Evolutionary conservation across 179 eudicot genomes (phyloP).

Genomic region (Patellifolia procumbens): DNA sequence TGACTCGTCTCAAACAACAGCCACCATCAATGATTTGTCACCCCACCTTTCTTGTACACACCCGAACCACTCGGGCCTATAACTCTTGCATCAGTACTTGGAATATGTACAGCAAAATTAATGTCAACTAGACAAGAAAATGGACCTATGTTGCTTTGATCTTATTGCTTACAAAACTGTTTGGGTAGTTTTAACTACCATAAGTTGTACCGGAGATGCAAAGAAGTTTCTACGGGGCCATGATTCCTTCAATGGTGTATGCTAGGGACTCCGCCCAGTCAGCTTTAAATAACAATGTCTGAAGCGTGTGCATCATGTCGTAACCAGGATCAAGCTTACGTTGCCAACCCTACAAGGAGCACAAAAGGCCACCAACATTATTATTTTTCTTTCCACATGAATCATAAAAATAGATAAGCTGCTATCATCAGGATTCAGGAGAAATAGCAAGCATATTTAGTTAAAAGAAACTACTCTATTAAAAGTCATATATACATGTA

Average conservation of each 20-base stretch:
- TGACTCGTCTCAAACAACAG: background rate
- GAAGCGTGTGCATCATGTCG: constrained; percentile 67
- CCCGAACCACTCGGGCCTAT: background rate
- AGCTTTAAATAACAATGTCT: constrained; percentile 57
- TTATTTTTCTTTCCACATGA: background rate
- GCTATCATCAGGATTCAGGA: no score
- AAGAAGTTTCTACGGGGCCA: constrained; percentile 47
- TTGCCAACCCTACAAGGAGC: constrained; percentile 63
- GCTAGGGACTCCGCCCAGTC: constrained; percentile 71
- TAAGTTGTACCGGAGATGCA: background rate
- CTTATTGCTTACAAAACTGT: constrained; percentile 36
- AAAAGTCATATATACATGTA: no score
- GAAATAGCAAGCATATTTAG: no score
- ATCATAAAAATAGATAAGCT: no score
- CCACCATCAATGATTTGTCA: background rate
- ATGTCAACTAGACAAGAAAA: background rate
- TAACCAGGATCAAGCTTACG: constrained; percentile 72
- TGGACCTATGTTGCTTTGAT: constrained; percentile 23
- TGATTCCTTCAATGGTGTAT: constrained; percentile 63
- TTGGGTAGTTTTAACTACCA: constrained; percentile 22
- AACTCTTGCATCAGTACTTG: background rate
- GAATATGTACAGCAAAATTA: constrained; percentile 26
- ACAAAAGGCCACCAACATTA: background rate
- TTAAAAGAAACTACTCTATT: no score
- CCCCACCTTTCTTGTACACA: background rate